These are phyloP conservation scores for Grosmannia clavigera DNA, from an alignment of 2,329 filamentous ascomycete species.

Conservation along the genomic window DNA sequence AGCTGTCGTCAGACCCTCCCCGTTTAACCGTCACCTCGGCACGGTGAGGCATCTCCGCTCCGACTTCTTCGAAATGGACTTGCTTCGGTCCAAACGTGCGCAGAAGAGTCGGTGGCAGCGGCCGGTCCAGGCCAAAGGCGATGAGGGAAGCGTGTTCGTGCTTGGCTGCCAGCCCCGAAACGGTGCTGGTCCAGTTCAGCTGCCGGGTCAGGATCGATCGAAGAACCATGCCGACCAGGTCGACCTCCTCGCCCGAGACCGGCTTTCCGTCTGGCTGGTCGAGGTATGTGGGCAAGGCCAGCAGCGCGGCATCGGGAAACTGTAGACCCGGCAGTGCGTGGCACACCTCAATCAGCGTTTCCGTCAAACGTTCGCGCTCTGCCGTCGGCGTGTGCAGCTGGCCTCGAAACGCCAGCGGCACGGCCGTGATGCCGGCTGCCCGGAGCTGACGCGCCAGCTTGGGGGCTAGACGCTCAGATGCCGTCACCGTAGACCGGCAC, in stretches of 20 bases:
- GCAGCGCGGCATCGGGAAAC: conserved; percentile 18
- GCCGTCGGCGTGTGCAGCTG: neutral
- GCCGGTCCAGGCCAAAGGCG: conserved; percentile 24
- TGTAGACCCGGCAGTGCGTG: conserved; percentile 7
- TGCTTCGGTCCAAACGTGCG: neutral
- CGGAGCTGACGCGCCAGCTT: neutral
- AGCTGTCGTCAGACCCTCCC: neutral
- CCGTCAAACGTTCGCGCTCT: neutral
- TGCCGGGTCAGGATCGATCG: conserved; percentile 21
- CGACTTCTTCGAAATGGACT: conserved; percentile 15
- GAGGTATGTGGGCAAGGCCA: conserved; percentile 15
- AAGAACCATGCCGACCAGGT: conserved; percentile 19
- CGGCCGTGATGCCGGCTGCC: neutral
- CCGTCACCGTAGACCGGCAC: neutral
- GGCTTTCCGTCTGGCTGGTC: conserved; percentile 9
- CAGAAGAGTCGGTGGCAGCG: conserved; percentile 17
- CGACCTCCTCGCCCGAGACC: conserved; percentile 3
- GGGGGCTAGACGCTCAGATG: neutral
- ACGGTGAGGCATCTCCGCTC: conserved; percentile 5
- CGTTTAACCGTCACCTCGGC: neutral
- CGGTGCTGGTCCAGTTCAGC: conserved; percentile 22
- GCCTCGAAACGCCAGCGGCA: neutral
- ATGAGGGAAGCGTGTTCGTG: conserved; percentile 13
- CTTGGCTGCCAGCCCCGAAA: conserved; percentile 9
- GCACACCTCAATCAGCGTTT: neutral